Conservation (phyloP, 495 filamentous ascomycete genomes). For the Trichoderma asperelloides region DNA sequence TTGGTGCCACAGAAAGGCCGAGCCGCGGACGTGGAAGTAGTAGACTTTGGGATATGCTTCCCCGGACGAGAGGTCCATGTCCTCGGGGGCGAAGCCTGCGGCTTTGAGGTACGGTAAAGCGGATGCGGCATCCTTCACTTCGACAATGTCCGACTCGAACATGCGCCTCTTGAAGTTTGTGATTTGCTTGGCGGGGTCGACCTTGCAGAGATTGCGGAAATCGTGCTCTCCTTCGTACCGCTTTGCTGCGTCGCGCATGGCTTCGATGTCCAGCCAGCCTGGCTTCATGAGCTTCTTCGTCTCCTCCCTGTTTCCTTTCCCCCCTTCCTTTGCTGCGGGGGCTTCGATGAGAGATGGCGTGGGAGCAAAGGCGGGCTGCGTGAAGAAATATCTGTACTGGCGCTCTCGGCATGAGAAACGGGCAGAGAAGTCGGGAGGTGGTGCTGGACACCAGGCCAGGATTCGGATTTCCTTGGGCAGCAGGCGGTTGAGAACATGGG, state of each 20-base stretch:
- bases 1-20: constrained; percentile 98
- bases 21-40: constrained; percentile 75
- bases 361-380: constrained; percentile 76
- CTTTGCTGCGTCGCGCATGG: constrained; percentile 75
- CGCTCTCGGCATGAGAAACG: constrained; percentile 89
- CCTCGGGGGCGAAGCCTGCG: background rate
- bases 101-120: constrained; percentile 34
- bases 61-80: background rate
- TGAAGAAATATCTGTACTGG: constrained; percentile 94
- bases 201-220: constrained; percentile 93
- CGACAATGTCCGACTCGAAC: constrained; percentile 65
- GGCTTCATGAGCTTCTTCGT: constrained; percentile 14
- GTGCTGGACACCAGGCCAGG: constrained; percentile 85
- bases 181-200: constrained; percentile 80
- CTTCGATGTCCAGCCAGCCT: constrained; percentile 65
- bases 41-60: constrained; percentile 58
- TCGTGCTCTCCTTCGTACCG: constrained; percentile 77
- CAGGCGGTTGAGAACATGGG: constrained; percentile 69
- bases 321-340: constrained; percentile 6
- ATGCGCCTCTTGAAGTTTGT: constrained; percentile 71
- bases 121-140: constrained; percentile 43
- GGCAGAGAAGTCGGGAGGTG: constrained; percentile 72
- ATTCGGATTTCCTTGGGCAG: constrained; percentile 84
- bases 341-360: constrained; percentile 27
- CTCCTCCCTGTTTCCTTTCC: background rate